Conservation (phyloP, 306 rosid species). For the Hylodesmum podocarpum region DNA sequence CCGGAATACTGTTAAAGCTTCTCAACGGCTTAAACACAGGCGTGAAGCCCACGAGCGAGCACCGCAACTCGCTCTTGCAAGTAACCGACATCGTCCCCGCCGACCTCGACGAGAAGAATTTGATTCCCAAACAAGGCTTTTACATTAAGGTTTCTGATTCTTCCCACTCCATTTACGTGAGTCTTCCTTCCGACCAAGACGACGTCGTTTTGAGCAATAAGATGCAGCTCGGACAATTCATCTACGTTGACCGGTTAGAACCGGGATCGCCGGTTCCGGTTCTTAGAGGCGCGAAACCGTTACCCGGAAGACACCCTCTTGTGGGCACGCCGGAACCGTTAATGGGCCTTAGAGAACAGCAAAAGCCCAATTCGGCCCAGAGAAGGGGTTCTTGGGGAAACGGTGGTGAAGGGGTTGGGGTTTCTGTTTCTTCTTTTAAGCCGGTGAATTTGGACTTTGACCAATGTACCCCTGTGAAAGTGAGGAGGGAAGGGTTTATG, state of each 20-base stretch:
- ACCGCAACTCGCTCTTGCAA: constrained; percentile 80
- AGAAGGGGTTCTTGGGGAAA: constrained; percentile 93
- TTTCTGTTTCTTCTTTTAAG: constrained; percentile 45
- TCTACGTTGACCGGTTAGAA: constrained; percentile 75
- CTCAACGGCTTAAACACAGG: constrained; percentile 69
- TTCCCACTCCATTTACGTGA: constrained; percentile 76
- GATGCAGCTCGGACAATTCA: constrained; percentile 91
- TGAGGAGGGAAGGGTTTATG: not conserved
- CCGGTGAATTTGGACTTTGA: constrained; percentile 78
- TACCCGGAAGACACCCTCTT: constrained; percentile 83
- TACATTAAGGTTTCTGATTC: constrained; percentile 87
- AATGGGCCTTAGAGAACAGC: constrained; percentile 60
- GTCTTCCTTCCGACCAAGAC: constrained; percentile 79
- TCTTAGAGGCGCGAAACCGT: constrained; percentile 70
- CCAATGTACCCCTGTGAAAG: constrained; percentile 75
- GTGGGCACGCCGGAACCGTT: constrained; percentile 86
- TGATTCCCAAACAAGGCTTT: constrained; percentile 78
- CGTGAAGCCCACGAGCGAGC: constrained; percentile 69
- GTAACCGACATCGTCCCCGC: constrained; percentile 93
- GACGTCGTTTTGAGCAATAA: constrained; percentile 82
- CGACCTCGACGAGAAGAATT: constrained; percentile 77
- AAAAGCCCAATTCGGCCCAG: constrained; percentile 35
- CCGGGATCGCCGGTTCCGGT: constrained; percentile 87
- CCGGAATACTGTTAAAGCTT: constrained; percentile 82
- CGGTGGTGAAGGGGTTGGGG: constrained; percentile 33